Conservation (phyloP, 805 yeast species). For the Yamadazyma kitorensis region DNA sequence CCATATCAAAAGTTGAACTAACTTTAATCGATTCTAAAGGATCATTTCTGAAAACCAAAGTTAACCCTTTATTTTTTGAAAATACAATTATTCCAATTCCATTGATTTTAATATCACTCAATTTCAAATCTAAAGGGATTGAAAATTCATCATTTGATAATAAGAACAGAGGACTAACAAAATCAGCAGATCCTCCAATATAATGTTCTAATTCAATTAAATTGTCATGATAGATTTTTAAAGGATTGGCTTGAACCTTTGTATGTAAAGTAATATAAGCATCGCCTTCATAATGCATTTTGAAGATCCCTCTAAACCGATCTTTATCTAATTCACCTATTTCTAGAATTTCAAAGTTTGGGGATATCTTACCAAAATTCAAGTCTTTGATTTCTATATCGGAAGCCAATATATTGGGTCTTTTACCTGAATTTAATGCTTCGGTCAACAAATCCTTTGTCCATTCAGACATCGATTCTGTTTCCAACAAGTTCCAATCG, state of each 20-base stretch:
- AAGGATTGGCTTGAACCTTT: conserved; percentile 79
- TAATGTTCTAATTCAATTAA: conserved; percentile 32
- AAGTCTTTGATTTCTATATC: conserved; percentile 65
- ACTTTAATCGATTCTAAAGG: conserved; percentile 83
- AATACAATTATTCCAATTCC: conserved; percentile 86
- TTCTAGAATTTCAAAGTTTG: conserved; percentile 73
- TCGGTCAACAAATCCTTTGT: conserved; percentile 64
- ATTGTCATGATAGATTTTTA: conserved; percentile 60
- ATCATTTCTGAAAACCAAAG: conserved; percentile 84
- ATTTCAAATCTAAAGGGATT: conserved; percentile 72
- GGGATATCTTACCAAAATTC: conserved; percentile 71
- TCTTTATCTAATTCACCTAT: conserved; percentile 79
- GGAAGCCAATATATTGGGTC: conserved; percentile 69
- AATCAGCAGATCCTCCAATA: conserved; percentile 28
- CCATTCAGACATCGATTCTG: conserved; percentile 59
- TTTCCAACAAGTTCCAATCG: conserved; percentile 73
- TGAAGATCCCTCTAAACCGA: conserved; percentile 78
- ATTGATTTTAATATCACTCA: conserved; percentile 67
- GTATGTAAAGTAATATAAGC: conserved; percentile 73
- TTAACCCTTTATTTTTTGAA: conserved; percentile 76
- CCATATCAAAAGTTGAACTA: conserved; percentile 81
- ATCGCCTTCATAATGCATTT: conserved; percentile 71
- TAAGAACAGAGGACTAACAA: conserved; percentile 65
- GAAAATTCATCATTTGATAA: conserved; percentile 67
- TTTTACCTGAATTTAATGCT: conserved; percentile 69